phyloP scores from a whole-genome alignment of 345 rosid genomes.

The Citrus sinensis region DVS_A1.0 CM039165.1:17649001-17649500 shows the following conservation, averaged over 20 bases:
- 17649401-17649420: neutral
- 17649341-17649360: too few species aligned
- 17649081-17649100: too few species aligned
- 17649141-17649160: neutral
- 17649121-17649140: neutral
- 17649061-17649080: too few species aligned
- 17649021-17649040: neutral
- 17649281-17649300: neutral
- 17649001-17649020: neutral
- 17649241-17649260: neutral
- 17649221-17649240: too few species aligned
- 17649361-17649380: too few species aligned
- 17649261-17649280: neutral
- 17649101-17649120: neutral
- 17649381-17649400: too few species aligned
- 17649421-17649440: neutral
- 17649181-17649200: too few species aligned
- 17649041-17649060: too few species aligned
- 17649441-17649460: neutral
- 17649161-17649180: too few species aligned
- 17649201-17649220: too few species aligned
- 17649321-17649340: too few species aligned
- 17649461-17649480: conserved; percentile 6
- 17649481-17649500: conserved; percentile 18
- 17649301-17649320: neutral